phyloP scores from a whole-genome alignment of 345 rosid species.

The Ceriops tagal region DNA sequence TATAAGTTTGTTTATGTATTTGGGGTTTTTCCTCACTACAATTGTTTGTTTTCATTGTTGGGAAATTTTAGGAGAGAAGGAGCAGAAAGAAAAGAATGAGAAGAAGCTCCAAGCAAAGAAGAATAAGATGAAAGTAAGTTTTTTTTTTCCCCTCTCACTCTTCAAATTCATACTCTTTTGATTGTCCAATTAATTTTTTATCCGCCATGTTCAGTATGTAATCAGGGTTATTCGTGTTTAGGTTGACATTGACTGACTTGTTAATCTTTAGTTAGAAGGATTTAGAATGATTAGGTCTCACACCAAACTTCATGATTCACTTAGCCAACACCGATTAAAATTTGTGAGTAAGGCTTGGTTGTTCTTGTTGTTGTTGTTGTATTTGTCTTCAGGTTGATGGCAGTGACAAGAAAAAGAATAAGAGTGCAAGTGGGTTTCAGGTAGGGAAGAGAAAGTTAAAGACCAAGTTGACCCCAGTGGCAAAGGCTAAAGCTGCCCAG shows the following conservation, averaged over 20 bases:
- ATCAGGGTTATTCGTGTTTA: neutral
- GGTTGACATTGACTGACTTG: no score
- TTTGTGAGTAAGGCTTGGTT: no score
- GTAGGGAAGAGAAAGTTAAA: conserved; percentile 87
- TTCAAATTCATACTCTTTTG: neutral
- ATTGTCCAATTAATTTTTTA: neutral
- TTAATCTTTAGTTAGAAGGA: no score
- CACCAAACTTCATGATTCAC: no score
- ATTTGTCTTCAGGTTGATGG: conserved; percentile 58
- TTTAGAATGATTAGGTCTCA: no score
- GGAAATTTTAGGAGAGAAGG: conserved; percentile 62
- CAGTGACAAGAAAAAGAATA: conserved; percentile 60
- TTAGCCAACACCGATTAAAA: no score
- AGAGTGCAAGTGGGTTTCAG: conserved; percentile 59
- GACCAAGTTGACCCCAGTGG: conserved; percentile 68
- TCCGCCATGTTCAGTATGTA: neutral
- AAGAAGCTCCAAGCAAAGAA: conserved; percentile 80
- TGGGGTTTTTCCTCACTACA: neutral
- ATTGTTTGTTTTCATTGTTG: neutral
- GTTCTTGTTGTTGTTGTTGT: neutral
- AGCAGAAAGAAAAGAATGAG: conserved; percentile 53
- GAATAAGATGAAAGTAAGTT: conserved; percentile 84
- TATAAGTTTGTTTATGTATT: neutral
- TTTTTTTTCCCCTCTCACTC: conserved; percentile 1
- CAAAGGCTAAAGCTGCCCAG: conserved; percentile 87